Evolutionary conservation across 768 basidiomycete species (phyloP), one percentile per base, ranked within the genome.

Genomic region (Tulasnella sp.): DNA sequence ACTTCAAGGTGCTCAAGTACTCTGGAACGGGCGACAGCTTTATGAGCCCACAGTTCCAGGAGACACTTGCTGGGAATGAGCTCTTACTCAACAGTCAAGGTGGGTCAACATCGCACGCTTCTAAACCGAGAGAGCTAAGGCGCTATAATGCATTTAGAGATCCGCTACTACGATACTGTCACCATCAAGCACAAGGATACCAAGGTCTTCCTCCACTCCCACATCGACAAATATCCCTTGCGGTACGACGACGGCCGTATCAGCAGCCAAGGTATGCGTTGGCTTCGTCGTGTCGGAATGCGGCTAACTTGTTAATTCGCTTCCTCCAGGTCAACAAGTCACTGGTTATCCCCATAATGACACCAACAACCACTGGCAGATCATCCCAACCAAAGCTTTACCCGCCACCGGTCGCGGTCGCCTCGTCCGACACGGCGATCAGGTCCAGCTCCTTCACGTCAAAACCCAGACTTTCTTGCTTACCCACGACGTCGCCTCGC

Each of bases 1-100:
- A 99, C 71, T 94, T 99, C 67, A 76, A 84, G 25, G 77, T 98
- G 63, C 82, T 98, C 64, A 87, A 75, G 7, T 78, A 84, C 63
- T 92, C 92, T 10, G 96, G 96, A 24, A 80, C 92, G 30, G 96
- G 96, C 4, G 96, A 98, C 67, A 76, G 78, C 41, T 99, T 98
- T 75, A 98, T 98, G 96, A 92, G 87, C 68, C 93, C 96, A 4
- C 84, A 83, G 3, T 99, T 99, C 81, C 96, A 99, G 72, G 92
- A 98, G 73, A 96, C 92, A 17, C 75, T 99, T 52, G 71, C 76
- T 21, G 92, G 92, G 29, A 99, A 96, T 65, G 92, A 98, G 67
- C 76, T 99, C 71, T 72, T 97, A 59, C 69, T 97, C 62, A 90
- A 90, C 67, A 87, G 90, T 64, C 86, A 93, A 74, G 94, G 94